Percentiles rank a stretch among this genome's conserved stretches.
Evolutionary conservation across 1,284 basidiomycete species (phyloP).

Genomic region (Testicularia cyperi): DNA sequence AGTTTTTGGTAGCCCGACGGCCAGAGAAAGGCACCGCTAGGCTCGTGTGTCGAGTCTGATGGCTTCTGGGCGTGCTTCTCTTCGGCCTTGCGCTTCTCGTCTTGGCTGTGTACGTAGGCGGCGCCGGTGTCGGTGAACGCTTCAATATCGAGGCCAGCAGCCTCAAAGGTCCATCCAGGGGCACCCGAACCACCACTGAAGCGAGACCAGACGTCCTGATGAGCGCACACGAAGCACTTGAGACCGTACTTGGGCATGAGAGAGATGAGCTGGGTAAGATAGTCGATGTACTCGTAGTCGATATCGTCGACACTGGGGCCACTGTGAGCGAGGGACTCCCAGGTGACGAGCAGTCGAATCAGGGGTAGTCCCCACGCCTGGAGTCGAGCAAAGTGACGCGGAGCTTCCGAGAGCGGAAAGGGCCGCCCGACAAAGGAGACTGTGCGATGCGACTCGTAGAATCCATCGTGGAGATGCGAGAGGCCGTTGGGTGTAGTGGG

Average conservation of each 20-base stretch:
- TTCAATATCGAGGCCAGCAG: slow-evolving; percentile 43
- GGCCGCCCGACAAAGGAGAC: slow-evolving; percentile 61
- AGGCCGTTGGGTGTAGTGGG: slow-evolving; percentile 32
- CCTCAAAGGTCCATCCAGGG: slow-evolving; percentile 67
- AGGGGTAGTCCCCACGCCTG: slow-evolving; percentile 60
- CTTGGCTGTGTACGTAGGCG: slow-evolving; percentile 49
- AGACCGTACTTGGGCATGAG: slow-evolving; percentile 80
- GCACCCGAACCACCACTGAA: slow-evolving; percentile 75
- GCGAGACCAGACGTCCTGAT: slow-evolving; percentile 80
- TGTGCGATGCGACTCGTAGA: slow-evolving; percentile 54
- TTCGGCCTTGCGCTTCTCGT: slow-evolving; percentile 13
- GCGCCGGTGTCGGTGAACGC: slow-evolving; percentile 46
- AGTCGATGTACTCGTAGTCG: slow-evolving; percentile 81
- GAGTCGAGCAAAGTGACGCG: slow-evolving; percentile 55
- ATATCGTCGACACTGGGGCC: slow-evolving; percentile 64
- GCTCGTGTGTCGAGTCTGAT: slow-evolving; percentile 20
- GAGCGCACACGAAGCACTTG: slow-evolving; percentile 71
- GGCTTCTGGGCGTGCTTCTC: slow-evolving; percentile 1
- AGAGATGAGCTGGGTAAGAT: slow-evolving; percentile 73
- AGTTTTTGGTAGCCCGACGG: slow-evolving; percentile 58
- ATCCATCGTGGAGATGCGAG: slow-evolving; percentile 28
- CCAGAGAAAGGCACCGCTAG: slow-evolving; percentile 55
- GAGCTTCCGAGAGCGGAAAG: slow-evolving; percentile 58
- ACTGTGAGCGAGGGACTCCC: slow-evolving; percentile 91
- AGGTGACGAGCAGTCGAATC: slow-evolving; percentile 75